These are phyloP conservation scores for Candida krabiensis DNA, from an alignment of 805 yeast species.

Conservation along the genomic window DNA sequence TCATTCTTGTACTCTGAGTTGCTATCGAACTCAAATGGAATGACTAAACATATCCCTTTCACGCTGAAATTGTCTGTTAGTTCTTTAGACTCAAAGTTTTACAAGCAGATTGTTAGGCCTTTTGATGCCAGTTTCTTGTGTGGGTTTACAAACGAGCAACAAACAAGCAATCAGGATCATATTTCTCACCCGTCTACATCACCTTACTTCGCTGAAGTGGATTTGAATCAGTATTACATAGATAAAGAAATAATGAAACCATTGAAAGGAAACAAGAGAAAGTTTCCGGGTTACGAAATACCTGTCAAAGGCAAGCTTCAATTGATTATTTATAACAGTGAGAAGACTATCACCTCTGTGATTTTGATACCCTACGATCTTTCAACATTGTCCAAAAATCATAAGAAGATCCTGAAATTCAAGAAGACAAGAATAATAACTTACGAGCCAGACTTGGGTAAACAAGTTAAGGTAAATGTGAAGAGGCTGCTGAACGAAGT, in stretches of 20 bases:
- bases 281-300: slow-evolving; percentile 30
- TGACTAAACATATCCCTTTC: slow-evolving; percentile 23
- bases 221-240: slow-evolving; percentile 27
- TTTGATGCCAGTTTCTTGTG: slow-evolving; percentile 27
- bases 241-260: slow-evolving; percentile 16
- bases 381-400: slow-evolving; percentile 20
- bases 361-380: slow-evolving; percentile 30
- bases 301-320: slow-evolving; percentile 31
- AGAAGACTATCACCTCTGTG: slow-evolving; percentile 25
- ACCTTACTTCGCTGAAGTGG: slow-evolving; percentile 35
- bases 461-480: slow-evolving; percentile 9
- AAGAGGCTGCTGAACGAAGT: slow-evolving; percentile 25
- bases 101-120: slow-evolving; percentile 17
- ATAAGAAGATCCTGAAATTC: slow-evolving; percentile 29
- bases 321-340: slow-evolving; percentile 31
- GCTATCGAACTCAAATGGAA: slow-evolving; percentile 13
- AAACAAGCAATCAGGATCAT: background rate
- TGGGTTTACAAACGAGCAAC: background rate
- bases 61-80: slow-evolving; percentile 27
- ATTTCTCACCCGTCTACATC: slow-evolving; percentile 8
- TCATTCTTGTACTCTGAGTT: slow-evolving; percentile 24
- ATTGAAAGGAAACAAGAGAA: slow-evolving; percentile 13
- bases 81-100: slow-evolving; percentile 2
- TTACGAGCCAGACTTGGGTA: slow-evolving; percentile 18
- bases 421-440: slow-evolving; percentile 21